These are phyloP conservation scores for Bassia scoparia DNA, from an alignment of 148 eudicot species.

Conservation along the genomic window DNA sequence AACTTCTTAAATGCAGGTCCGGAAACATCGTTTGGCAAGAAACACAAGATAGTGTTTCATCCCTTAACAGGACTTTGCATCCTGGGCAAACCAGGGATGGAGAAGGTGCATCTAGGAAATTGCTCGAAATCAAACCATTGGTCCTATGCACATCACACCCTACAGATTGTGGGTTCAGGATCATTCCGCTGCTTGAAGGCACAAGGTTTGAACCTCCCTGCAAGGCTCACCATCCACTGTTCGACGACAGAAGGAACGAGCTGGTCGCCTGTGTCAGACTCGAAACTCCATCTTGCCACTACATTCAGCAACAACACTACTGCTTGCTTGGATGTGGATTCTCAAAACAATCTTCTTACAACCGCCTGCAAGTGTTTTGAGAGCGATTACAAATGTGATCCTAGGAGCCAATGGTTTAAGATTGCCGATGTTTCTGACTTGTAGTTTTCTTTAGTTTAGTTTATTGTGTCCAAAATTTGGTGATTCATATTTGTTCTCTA, in stretches of 20 bases:
- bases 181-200: constrained; percentile 57
- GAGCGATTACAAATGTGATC: constrained; percentile 52
- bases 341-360: constrained; percentile 40
- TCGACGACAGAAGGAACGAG: constrained; percentile 26
- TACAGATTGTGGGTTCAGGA: constrained; percentile 45
- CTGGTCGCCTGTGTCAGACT: constrained; percentile 69
- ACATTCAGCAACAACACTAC: constrained; percentile 27
- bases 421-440: constrained; percentile 39
- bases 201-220: constrained; percentile 32
- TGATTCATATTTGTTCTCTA: too few species aligned
- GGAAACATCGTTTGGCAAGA: constrained; percentile 18
- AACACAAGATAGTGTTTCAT: constrained; percentile 60
- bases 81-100: constrained; percentile 26
- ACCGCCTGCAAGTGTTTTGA: constrained; percentile 58
- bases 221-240: constrained; percentile 42
- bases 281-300: constrained; percentile 72
- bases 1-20: constrained; percentile 55
- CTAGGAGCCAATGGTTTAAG: constrained; percentile 85
- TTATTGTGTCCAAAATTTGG: too few species aligned
- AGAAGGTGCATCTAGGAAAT: constrained; percentile 49
- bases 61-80: constrained; percentile 77
- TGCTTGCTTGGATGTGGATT: constrained; percentile 65
- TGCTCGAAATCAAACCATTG: constrained; percentile 55
- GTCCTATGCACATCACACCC: constrained; percentile 42
- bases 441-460: too few species aligned